Base-by-base conservation (phyloP, 306 rosid genomes). In the Mucuna pruriens region DNA sequence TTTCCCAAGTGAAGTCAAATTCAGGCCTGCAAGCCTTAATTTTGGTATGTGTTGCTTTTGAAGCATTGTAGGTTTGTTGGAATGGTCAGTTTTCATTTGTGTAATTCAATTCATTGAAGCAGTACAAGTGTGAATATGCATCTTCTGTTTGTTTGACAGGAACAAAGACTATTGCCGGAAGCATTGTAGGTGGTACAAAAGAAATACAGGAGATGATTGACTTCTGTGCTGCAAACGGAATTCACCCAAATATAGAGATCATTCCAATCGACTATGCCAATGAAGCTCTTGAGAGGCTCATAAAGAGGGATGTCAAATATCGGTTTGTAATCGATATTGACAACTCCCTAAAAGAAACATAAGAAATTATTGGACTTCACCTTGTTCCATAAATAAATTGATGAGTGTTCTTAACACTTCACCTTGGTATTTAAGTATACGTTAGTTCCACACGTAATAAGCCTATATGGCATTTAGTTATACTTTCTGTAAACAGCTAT, bases 321-420 rank as follows among this genome's bases (percentile, higher is more conserved):
- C 86, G 97, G 40, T 92, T 92, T 85, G 97, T 95, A 45, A 92
- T 95, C 46, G 98, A 95, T 81, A 88, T 95, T 62, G 88, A 87
- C 20, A 90, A 82, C 58, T 89, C 98, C 57, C 84, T 90, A 4
- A 90, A 95, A 65, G 76, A 67, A 42, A 75, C 52, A 70, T 54
- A 62, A 40, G 58, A 62, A 13, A 26, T 58, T 58, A 55, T 44
- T 44, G 71, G 44, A 60, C 64, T 70, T 39, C n/a, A 34, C 46
- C 44, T 49, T 69, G 11, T 51, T 22, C 9, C 12, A 26, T 69
- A 26, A 73, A 19, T 23, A 65, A 13, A n/a, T n/a, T 7, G 48
- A 61, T 46, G 16, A 33, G 22, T 52, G 49, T 58, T 80, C 25
- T 42, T 79, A 40, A 26, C 36, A 33, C 2, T 2, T 33, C 36